Evolutionary conservation across 345 rosid species (phyloP).

Genomic region (Melaleuca alternifolia): DNA sequence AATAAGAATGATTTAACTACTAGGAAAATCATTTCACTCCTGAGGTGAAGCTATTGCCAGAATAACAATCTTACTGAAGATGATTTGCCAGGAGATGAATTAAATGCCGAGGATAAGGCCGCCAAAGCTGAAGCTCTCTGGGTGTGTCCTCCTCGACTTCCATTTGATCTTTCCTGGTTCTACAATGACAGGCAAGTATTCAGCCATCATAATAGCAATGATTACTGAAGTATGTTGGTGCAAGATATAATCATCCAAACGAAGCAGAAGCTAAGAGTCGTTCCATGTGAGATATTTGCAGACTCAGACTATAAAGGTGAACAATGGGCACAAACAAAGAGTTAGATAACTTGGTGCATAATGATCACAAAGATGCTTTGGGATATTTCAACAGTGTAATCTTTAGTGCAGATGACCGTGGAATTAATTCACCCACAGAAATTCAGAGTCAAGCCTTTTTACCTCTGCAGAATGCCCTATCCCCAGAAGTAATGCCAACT

Average conservation of each 20-base stretch:
- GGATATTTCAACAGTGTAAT: not conserved
- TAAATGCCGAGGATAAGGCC: conserved; percentile 84
- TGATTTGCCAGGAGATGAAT: conserved; percentile 48
- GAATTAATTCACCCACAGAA: not conserved
- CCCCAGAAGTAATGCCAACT: conserved; percentile 79
- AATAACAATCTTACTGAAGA: conserved; percentile 27
- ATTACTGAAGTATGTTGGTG: not conserved
- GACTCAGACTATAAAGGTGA: not conserved
- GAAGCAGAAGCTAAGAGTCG: not conserved
- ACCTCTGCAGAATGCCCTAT: conserved; percentile 69
- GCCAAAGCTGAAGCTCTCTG: conserved; percentile 98
- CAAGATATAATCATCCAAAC: not conserved
- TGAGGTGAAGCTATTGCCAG: not conserved
- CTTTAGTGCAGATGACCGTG: not conserved
- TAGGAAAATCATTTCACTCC: not conserved
- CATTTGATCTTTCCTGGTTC: conserved; percentile 60
- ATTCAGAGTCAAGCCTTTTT: conserved; percentile 4
- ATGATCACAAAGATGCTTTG: not conserved
- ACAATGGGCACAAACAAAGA: not conserved
- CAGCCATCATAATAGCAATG: not conserved
- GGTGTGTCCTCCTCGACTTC: conserved; percentile 80
- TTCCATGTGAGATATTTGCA: not conserved
- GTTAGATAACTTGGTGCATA: not conserved
- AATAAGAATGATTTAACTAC: not conserved
- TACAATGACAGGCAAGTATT: not conserved